A percentile compares a stretch with the other conserved stretches of the same genome.
Conservation (phyloP, 345 rosid genomes). For the Dovyalis caffra region DNA sequence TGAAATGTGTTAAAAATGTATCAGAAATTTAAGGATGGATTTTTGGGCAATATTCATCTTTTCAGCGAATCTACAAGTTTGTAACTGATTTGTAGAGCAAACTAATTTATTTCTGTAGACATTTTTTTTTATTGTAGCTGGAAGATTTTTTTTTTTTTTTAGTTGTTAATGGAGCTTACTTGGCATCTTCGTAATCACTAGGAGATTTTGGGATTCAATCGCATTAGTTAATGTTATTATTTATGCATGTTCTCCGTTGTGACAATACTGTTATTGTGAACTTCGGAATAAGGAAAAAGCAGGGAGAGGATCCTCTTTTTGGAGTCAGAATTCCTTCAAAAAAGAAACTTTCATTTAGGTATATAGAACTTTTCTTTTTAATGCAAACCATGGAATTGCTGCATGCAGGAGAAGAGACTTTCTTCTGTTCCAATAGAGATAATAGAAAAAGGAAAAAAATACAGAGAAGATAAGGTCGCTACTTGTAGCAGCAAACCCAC, state of each 20-base stretch:
- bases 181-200: too few species aligned
- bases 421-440: too few species aligned
- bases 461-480: background rate
- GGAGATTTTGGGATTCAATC: too few species aligned
- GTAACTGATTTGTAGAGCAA: conserved; percentile 2
- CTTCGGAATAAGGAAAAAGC: background rate
- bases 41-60: background rate
- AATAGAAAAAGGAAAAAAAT: background rate
- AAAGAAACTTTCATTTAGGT: background rate
- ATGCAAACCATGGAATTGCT: background rate
- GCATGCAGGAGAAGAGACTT: background rate
- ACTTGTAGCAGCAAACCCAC: background rate
- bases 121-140: background rate
- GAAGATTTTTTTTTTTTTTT: too few species aligned
- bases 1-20: conserved; percentile 12
- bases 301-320: background rate
- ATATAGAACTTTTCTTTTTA: background rate
- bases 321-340: background rate
- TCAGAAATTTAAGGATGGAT: background rate
- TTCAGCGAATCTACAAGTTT: background rate
- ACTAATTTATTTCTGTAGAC: background rate
- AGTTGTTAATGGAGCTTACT: background rate
- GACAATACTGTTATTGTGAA: background rate
- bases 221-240: background rate
- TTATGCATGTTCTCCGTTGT: background rate